Conservation (phyloP, 2,329 filamentous ascomycete genomes). For the Neonectria magnoliae region DNA sequence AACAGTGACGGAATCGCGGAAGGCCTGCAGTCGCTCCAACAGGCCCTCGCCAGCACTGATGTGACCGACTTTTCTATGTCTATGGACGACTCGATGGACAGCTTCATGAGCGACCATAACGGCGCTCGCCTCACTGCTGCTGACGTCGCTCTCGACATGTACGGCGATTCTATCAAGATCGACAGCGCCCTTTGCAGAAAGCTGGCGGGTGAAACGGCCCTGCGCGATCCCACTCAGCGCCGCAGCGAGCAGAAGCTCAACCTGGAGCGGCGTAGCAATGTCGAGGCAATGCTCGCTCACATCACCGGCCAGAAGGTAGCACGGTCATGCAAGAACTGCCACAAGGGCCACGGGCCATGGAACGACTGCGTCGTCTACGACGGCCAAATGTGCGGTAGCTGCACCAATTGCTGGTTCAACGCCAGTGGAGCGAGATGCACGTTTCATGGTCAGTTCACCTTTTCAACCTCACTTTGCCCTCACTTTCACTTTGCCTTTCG, state of each 20-base stretch:
- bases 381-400: conserved; percentile 70
- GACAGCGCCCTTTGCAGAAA: conserved; percentile 66
- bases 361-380: conserved; percentile 67
- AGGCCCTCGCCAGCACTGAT: not conserved
- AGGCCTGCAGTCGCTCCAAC: not conserved
- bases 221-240: conserved; percentile 62
- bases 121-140: conserved; percentile 51
- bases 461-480: not conserved
- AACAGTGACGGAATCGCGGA: not conserved
- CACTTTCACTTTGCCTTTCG: not conserved
- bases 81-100: not conserved
- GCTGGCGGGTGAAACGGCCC: conserved; percentile 59
- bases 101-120: not conserved
- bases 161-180: conserved; percentile 58
- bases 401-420: conserved; percentile 72
- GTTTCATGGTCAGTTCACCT: conserved; percentile 63
- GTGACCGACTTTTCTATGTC: not conserved
- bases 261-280: conserved; percentile 66
- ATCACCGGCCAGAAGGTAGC: conserved; percentile 61
- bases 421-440: conserved; percentile 68
- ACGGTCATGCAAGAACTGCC: conserved; percentile 67
- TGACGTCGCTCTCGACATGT: conserved; percentile 57
- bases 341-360: conserved; percentile 70
- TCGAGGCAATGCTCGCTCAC: conserved; percentile 68
- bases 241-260: conserved; percentile 65